Evolutionary conservation across 2,329 filamentous ascomycete genomes (phyloP), one percentile per base, ranked within the genome.

Genomic region (Fusarium succisae): DNA sequence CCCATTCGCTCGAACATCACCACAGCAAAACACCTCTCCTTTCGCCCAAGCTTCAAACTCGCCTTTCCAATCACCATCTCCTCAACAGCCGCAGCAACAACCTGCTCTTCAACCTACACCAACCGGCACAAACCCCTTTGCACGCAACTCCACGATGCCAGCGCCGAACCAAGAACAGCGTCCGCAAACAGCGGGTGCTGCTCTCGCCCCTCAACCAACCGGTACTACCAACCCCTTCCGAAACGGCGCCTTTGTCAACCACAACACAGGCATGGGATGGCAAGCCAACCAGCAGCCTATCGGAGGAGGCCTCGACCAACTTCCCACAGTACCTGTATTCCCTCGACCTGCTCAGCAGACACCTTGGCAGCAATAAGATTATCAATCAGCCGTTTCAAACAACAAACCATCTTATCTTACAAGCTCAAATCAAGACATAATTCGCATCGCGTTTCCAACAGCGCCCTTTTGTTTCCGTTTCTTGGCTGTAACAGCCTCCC

Each of bases 171-270:
- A 83, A 48, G 80, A 82, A 41, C 84, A 85, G 57, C 80, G 84
- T n/a, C 86, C 85, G 2, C 84, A 86, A 47, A 85, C 86, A 5
- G 84, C 83, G 43, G 83, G 82, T 39, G 81, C 87, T 43, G 81
- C 87, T 55, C 84, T 96, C 10, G 88, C 88, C 60, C 90, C 94
- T 5, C 94, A 96, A 78, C 89, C 92, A 4, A 98, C 95, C 1
- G 95, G 95, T 14, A 94, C 90, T 78, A 98, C 95, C 5, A 99
- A 99, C 79, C 96, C 96, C 2, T 98, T 98, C 88, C 90, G 96
- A 22, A 95, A 98, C 80, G 94, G 93, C 51, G 91, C 92, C 8
- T 97, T 98, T 81, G 92, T 97, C 59, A 96, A 97, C 79, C 95
- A 97, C 79, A 88, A 91, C 72, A 97, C 95, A 0, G 95, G 96